Conservation (phyloP, 345 rosid genomes). For the Eucalyptus polyanthemos region DNA sequence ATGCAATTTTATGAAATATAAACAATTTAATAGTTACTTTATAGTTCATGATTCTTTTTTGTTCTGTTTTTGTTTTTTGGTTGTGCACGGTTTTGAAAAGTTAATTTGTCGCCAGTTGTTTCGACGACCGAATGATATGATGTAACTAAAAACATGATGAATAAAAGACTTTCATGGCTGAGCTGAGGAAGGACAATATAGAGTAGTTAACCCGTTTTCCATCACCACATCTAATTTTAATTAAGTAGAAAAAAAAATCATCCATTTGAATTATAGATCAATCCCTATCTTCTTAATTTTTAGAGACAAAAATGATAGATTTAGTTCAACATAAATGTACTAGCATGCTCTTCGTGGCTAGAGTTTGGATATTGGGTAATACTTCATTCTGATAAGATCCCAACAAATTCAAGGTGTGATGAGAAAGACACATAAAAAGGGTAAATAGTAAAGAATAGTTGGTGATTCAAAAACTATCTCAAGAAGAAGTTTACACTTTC, state of each 20-base stretch:
- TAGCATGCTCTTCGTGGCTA: not conserved
- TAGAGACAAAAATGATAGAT: not conserved
- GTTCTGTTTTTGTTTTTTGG: not conserved
- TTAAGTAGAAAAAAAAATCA: not conserved
- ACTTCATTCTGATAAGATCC: not conserved
- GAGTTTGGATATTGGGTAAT: not conserved
- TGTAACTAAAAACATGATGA: not conserved
- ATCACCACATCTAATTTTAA: not conserved
- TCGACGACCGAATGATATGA: not conserved
- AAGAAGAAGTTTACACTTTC: not conserved
- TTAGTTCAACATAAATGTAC: not conserved
- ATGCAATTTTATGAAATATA: not conserved
- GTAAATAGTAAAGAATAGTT: not conserved
- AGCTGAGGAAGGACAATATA: not conserved
- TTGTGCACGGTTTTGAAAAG: not conserved
- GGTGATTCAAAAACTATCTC: not conserved
- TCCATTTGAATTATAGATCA: not conserved
- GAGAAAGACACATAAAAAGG: not conserved
- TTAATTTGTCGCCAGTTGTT: not conserved
- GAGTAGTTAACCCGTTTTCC: not conserved
- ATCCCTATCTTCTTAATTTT: not conserved
- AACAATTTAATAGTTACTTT: not conserved
- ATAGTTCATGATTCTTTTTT: not conserved
- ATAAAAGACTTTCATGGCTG: not conserved
- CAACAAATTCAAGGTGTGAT: not conserved